These are phyloP conservation scores for Xerocomellus chrysenteron DNA, from an alignment of 768 basidiomycete species.

Conservation along the genomic window DNA sequence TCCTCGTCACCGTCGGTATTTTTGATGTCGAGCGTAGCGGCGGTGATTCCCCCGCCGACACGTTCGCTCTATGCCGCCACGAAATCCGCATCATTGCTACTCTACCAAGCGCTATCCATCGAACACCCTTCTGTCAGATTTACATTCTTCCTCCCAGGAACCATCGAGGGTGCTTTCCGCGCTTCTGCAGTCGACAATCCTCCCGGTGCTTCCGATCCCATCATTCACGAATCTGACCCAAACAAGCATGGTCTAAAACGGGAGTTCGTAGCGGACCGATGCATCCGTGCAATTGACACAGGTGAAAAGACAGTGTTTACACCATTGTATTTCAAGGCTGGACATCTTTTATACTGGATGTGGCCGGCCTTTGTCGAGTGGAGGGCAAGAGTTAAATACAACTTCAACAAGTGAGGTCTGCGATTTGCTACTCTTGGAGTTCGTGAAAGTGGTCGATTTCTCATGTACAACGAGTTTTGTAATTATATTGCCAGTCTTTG, in stretches of 20 bases:
- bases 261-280: constrained; percentile 57
- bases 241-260: constrained; percentile 58
- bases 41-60: constrained; percentile 82
- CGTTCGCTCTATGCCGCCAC: constrained; percentile 82
- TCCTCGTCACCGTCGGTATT: constrained; percentile 72
- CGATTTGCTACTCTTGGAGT: neutral
- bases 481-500: neutral
- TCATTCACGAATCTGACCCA: constrained; percentile 46
- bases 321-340: constrained; percentile 47
- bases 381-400: constrained; percentile 63
- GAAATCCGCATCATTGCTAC: constrained; percentile 74
- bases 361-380: constrained; percentile 58
- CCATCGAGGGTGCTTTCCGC: constrained; percentile 78
- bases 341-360: constrained; percentile 63
- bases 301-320: constrained; percentile 59
- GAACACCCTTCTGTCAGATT: constrained; percentile 74
- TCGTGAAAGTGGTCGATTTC: neutral
- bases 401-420: constrained; percentile 39
- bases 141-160: constrained; percentile 60
- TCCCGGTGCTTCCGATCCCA: constrained; percentile 29
- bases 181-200: constrained; percentile 70
- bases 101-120: constrained; percentile 78
- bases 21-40: constrained; percentile 75
- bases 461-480: neutral
- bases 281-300: constrained; percentile 59